Conservation (phyloP, 371 early-diverging fungal genomes). For the Choanephora cucurbitarum region DNA sequence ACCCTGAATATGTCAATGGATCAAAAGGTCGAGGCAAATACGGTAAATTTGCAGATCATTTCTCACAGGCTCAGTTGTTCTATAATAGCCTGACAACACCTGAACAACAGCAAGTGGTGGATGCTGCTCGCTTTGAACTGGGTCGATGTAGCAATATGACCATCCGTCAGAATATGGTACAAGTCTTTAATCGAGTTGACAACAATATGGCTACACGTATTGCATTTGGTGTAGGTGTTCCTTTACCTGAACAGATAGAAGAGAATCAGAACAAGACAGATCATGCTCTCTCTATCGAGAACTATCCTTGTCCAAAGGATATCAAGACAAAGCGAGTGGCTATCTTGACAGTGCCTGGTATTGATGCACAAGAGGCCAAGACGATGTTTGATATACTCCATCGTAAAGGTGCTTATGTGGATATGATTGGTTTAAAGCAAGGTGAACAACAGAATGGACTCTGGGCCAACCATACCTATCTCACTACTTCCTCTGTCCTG, state of each 20-base stretch:
- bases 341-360: constrained; percentile 40
- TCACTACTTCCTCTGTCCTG: constrained; percentile 36
- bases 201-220: constrained; percentile 44
- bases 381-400: constrained; percentile 29
- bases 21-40: constrained; percentile 27
- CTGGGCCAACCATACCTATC: constrained; percentile 31
- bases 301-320: constrained; percentile 30
- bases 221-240: constrained; percentile 35
- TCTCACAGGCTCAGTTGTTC: constrained; percentile 48
- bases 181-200: constrained; percentile 43
- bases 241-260: constrained; percentile 23
- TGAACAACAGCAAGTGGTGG: constrained; percentile 46
- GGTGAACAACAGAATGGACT: constrained; percentile 27
- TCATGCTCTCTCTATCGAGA: constrained; percentile 34
- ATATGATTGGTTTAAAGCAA: constrained; percentile 29
- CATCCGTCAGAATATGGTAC: constrained; percentile 42
- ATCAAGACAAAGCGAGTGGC: constrained; percentile 40
- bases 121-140: constrained; percentile 48
- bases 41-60: constrained; percentile 41
- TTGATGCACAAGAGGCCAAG: constrained; percentile 23
- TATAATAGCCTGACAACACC: constrained; percentile 42
- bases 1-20: constrained; percentile 30
- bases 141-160: constrained; percentile 30
- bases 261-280: constrained; percentile 28
- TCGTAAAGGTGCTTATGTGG: constrained; percentile 34